These are phyloP conservation scores for Fusarium kyushuense DNA, from an alignment of 2,329 filamentous ascomycete genomes.

Conservation along the genomic window DNA sequence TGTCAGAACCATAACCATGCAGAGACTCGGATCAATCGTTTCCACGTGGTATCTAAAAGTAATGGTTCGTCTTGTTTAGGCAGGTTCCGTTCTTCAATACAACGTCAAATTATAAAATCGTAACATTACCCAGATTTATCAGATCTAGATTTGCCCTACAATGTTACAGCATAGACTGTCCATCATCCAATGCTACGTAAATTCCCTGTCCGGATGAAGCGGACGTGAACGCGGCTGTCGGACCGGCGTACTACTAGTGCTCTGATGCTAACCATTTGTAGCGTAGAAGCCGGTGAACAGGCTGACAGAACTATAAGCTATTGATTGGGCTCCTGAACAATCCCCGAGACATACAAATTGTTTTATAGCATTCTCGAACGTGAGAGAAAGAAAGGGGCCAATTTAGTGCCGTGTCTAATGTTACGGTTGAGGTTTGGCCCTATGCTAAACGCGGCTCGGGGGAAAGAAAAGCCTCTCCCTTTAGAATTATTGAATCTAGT, in stretches of 20 bases:
- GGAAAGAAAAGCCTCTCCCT: neutral
- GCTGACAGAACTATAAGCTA: neutral
- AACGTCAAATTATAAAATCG: neutral
- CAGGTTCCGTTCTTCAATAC: neutral
- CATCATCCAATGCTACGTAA: neutral
- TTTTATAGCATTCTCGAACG: neutral
- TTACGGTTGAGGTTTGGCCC: neutral
- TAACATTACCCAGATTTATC: neutral
- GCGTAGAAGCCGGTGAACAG: neutral
- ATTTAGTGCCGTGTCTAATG: neutral
- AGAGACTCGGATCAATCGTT: neutral
- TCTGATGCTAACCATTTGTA: neutral
- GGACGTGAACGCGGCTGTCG: neutral
- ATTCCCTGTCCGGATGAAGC: neutral
- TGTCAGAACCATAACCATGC: conserved; percentile 1
- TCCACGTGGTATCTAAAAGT: neutral
- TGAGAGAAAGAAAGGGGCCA: neutral
- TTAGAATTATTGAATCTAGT: neutral
- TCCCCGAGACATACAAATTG: neutral
- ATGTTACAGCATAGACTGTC: neutral
- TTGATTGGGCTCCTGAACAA: neutral
- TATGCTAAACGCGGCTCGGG: neutral
- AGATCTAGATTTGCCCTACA: neutral
- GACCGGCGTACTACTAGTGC: neutral
- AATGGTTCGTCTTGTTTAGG: neutral